Conservation (phyloP, 2,329 filamentous ascomycete genomes). For the Trichoderma sp. region DNA sequence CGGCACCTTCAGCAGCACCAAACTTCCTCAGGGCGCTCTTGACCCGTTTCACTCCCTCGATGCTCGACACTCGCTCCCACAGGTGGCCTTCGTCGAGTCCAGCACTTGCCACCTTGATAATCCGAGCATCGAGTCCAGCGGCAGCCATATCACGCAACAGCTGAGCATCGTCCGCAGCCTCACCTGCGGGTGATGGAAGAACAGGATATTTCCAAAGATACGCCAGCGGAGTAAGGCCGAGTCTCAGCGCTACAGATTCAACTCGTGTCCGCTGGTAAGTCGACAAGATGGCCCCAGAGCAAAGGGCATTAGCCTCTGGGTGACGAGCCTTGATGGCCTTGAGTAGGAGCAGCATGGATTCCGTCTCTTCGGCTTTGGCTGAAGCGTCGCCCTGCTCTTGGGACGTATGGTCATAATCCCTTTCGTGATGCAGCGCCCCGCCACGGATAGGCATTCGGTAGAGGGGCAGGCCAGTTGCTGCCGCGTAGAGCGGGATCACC, state of each 20-base stretch:
- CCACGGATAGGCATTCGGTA: conserved; percentile 80
- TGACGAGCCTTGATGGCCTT: conserved; percentile 65
- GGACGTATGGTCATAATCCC: conserved; percentile 62
- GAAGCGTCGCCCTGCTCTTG: conserved; percentile 31
- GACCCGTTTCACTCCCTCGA: conserved; percentile 50
- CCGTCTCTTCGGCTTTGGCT: conserved; percentile 73
- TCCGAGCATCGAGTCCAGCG: conserved; percentile 79
- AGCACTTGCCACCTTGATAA: conserved; percentile 92
- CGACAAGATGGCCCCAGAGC: conserved; percentile 87
- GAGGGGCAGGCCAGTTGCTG: conserved; percentile 77
- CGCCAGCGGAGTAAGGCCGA: conserved; percentile 80
- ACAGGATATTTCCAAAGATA: conserved; percentile 91
- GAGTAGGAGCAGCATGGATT: conserved; percentile 81
- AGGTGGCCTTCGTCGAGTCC: conserved; percentile 80
- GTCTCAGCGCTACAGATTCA: conserved; percentile 81
- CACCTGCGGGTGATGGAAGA: conserved; percentile 56
- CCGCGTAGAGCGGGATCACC: conserved; percentile 80
- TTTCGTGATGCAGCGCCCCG: conserved; percentile 66
- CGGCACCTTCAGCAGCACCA: conserved; percentile 67
- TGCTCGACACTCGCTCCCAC: conserved; percentile 75
- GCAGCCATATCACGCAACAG: conserved; percentile 80
- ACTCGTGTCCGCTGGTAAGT: conserved; percentile 97
- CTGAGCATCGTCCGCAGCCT: conserved; percentile 49
- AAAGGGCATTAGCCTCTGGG: conserved; percentile 82
- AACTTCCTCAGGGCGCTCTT: conserved; percentile 65